Conservation (phyloP, 176 grass and related monocot genomes). For the Juncus inflexus region DNA sequence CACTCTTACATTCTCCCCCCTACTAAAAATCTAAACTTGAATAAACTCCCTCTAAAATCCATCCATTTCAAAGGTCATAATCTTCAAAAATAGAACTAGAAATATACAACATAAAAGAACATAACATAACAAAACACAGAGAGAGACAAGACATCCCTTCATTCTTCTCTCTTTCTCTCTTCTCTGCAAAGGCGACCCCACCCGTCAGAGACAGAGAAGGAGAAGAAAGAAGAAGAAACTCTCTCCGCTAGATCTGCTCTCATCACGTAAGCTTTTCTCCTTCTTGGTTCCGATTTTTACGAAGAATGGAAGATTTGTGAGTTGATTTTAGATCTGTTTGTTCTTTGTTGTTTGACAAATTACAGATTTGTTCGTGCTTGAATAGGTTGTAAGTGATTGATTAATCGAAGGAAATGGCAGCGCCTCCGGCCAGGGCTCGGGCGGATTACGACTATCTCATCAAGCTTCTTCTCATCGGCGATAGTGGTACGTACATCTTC, state of each 20-base stretch:
- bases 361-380: not conserved
- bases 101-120: too few relatives aligned
- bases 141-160: too few relatives aligned
- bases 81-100: too few relatives aligned
- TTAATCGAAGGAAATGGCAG: constrained; percentile 19
- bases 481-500: constrained; percentile 19
- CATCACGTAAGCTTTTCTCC: constrained; percentile 7
- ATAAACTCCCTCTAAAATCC: too few relatives aligned
- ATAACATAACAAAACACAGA: too few relatives aligned
- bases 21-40: too few relatives aligned
- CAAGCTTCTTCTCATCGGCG: constrained; percentile 33
- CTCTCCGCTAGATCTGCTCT: constrained; percentile 24
- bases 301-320: too few relatives aligned
- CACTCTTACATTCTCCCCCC: too few relatives aligned
- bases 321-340: not conserved
- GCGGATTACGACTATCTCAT: constrained; percentile 36
- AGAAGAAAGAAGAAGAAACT: not conserved
- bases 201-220: not conserved
- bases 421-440: constrained; percentile 26
- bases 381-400: not conserved
- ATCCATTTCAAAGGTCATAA: too few relatives aligned
- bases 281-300: not conserved
- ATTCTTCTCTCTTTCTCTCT: not conserved
- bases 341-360: not conserved
- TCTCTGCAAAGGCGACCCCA: constrained; percentile 21